Base-by-base conservation (phyloP, 2,329 filamentous ascomycete genomes). In the Scedosporium boydii region DNA sequence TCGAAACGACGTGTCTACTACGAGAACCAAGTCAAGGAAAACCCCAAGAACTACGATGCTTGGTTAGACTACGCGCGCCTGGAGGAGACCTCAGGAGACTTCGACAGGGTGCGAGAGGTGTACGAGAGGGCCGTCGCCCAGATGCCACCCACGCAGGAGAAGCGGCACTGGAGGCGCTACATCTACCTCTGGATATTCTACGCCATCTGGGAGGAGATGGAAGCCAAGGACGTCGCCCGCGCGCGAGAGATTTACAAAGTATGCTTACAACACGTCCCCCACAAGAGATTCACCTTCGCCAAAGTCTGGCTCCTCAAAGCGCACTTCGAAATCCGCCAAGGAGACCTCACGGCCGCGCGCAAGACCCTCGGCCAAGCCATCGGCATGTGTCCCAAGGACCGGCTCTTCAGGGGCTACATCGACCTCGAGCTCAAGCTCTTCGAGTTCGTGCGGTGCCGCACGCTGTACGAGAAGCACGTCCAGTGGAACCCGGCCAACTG, bases 181-280 rank as follows among this genome's bases (percentile, higher is more conserved):
- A 96, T 99, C 64, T 99, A 98, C 72, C 83, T 99, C 1, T 99
- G 93, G 91, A 85, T 98, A 53, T 97, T 98, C 76, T 99, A 98
- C 74, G 95, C 95, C 9, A 78, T 97, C 18, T 98, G 90, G 85
- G 95, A 98, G 73, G 95, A 99, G 74, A 87, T 90, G 74, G 88
- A 93, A 66, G 88, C 87, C 42, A 87, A 88, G 67, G 91, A 98
- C 69, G 71, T 85, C 26, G 85, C 89, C 27, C 85, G 95, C 55
- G 90, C 93, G 21, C 84, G 89, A 18, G 91, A 97, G 72, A 91
- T 99, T 65, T 99, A 98, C 77, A 86, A 88, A 67, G 90, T 95
- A 67, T 96, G 91, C 69, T 76, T 98, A 57, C 88, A 88, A 65
- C 78, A 98, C 56, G 88, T 99, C 68, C 95, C 95, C 0, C 95